A percentile compares a stretch with the other conserved stretches of the same genome.
Conservation (phyloP, 2,329 filamentous ascomycete species). For the Clarireedia homoeocarpa region DNA sequence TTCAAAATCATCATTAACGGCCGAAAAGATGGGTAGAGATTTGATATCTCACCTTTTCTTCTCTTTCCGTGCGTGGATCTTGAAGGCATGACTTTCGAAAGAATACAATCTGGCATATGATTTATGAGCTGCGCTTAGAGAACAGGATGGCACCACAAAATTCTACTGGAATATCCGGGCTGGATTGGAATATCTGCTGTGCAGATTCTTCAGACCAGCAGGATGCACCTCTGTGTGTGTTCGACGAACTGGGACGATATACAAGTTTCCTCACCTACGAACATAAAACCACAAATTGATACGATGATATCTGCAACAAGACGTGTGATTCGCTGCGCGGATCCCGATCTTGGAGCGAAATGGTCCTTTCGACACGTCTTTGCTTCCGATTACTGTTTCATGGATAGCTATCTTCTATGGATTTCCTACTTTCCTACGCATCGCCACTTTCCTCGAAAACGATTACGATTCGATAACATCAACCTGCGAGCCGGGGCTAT, state of each 20-base stretch:
- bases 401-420: neutral
- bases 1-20: neutral
- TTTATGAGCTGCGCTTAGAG: neutral
- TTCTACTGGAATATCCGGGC: neutral
- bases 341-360: neutral
- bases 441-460: neutral
- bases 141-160: neutral
- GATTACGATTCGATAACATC: neutral
- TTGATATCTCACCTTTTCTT: neutral
- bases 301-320: neutral
- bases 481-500: neutral
- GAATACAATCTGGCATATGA: neutral
- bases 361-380: neutral
- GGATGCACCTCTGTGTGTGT: neutral
- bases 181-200: neutral
- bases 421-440: neutral
- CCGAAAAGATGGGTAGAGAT: neutral
- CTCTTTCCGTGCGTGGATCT: neutral
- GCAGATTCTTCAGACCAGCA: neutral
- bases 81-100: neutral
- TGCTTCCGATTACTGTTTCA: neutral
- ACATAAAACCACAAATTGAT: neutral
- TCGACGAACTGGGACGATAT: neutral
- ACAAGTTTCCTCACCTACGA: neutral
- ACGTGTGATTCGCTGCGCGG: neutral